These are phyloP conservation scores for Pharus latifolius DNA, from an alignment of 176 grass and related monocot genomes.

Conservation along the genomic window DNA sequence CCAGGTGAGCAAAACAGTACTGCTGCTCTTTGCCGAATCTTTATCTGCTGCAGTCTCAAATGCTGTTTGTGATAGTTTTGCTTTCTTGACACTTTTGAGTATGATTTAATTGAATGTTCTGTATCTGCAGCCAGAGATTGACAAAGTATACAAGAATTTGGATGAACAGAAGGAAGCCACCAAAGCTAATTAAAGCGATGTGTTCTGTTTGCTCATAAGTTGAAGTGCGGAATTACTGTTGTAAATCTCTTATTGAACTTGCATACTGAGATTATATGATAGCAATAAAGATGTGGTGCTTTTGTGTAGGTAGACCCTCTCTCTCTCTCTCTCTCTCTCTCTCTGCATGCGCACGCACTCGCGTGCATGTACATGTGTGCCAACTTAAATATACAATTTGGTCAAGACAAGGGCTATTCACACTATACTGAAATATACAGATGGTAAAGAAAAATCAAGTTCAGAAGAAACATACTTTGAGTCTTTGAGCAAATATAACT, in stretches of 20 bases:
- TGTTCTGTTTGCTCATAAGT: neutral
- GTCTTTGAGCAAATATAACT: neutral
- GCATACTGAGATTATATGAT: slow-evolving; percentile 8
- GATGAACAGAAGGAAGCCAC: slow-evolving; percentile 26
- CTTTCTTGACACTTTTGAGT: neutral
- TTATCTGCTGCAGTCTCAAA: neutral
- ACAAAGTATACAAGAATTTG: slow-evolving; percentile 52
- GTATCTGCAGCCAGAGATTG: slow-evolving; percentile 52
- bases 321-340: no score
- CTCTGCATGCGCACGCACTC: no score
- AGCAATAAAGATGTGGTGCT: slow-evolving; percentile 32
- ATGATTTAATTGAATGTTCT: slow-evolving; percentile 2
- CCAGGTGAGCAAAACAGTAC: slow-evolving; percentile 33
- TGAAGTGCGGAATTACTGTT: neutral
- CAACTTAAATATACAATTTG: neutral
- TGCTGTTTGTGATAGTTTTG: neutral
- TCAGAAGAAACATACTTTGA: neutral
- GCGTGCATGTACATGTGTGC: no score
- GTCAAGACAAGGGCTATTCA: neutral
- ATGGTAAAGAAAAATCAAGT: neutral
- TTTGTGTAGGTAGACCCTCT: neutral
- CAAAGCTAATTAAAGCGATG: slow-evolving; percentile 23
- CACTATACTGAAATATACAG: neutral
- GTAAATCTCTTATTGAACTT: slow-evolving; percentile 35
- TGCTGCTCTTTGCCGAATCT: neutral